Conservation (phyloP, 2,329 filamentous ascomycete species). For the Scopulariopsis brevicaulis region DNA sequence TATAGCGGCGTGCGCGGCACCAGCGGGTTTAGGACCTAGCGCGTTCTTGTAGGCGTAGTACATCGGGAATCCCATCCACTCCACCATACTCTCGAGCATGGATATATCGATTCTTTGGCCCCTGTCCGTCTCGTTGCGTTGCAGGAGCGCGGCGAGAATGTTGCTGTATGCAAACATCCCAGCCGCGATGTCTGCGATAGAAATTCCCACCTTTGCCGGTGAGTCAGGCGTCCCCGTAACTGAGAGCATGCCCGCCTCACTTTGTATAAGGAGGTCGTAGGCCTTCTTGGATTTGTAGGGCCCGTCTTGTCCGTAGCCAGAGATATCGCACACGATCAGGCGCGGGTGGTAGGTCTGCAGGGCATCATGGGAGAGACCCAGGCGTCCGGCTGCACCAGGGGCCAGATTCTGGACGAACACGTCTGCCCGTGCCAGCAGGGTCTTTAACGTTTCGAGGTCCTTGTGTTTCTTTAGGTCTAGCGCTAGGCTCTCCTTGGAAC, state of each 20-base stretch:
- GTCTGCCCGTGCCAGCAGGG: constrained; percentile 30
- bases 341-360: constrained; percentile 26
- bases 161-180: constrained; percentile 40
- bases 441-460: constrained; percentile 29
- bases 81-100: constrained; percentile 46
- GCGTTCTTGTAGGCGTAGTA: constrained; percentile 39
- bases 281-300: constrained; percentile 43
- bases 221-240: constrained; percentile 32
- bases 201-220: constrained; percentile 38
- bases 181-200: constrained; percentile 41
- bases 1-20: constrained; percentile 41
- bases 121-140: constrained; percentile 32
- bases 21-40: constrained; percentile 27
- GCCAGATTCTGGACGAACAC: constrained; percentile 42
- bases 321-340: constrained; percentile 43
- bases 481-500: constrained; percentile 40
- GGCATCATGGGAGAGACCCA: constrained; percentile 33
- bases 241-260: constrained; percentile 38
- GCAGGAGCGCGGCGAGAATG: constrained; percentile 35
- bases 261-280: constrained; percentile 42
- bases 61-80: constrained; percentile 47
- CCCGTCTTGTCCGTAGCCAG: constrained; percentile 37
- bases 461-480: constrained; percentile 32
- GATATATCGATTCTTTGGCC: constrained; percentile 41
- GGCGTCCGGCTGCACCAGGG: constrained; percentile 32